Evolutionary conservation across 768 basidiomycete species (phyloP), one percentile per base, ranked within the genome.

Genomic region (Neoboletus subvelutipes): DNA sequence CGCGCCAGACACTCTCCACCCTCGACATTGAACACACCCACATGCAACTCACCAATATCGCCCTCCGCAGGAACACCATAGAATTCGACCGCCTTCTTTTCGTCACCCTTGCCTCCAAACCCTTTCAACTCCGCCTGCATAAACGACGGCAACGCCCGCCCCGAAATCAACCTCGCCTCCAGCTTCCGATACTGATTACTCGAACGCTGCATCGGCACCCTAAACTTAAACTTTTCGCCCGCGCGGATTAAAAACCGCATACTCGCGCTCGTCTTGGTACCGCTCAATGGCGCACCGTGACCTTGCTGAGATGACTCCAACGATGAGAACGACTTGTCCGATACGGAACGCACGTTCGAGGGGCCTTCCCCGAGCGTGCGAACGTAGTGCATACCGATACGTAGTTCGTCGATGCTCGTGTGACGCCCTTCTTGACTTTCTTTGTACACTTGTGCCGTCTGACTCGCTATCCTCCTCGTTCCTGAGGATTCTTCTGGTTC

Each of bases 331-430:
- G 86, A 86, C 66, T 64, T 68, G 55, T 74, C 69, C 0, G 78
- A 76, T 22, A 64, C 65, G 4, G 74, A 76, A 13, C 65, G 70
- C 45, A 63, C 66, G 52, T 63, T 66, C 11, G 63, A 56, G 9
- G 59, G 53, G 34, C 87, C 84, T 36, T 78, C 84, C 22, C 87
- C 89, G 54, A 90, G 76, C 15, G 86, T 80, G 50, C 81, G 82
- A 39, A 90, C 84, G 62, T 89, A 90, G 62, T 83, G 84, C 60
- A 88, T 78, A 8, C 87, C 86, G 67, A 87, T 82, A 28, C 77
- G 76, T 26, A 91, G 77, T 50, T 88, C 89, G 67, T 90, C 89
- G 28, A 75, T 77, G 64, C 80, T 83, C 39, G 70, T 73, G 28
- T 61, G 69, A 57, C 74, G 64, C 61, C 75, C 54, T 69, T 65